Conservation (phyloP, 768 basidiomycete genomes). For the Lactarius evosmus region DNA sequence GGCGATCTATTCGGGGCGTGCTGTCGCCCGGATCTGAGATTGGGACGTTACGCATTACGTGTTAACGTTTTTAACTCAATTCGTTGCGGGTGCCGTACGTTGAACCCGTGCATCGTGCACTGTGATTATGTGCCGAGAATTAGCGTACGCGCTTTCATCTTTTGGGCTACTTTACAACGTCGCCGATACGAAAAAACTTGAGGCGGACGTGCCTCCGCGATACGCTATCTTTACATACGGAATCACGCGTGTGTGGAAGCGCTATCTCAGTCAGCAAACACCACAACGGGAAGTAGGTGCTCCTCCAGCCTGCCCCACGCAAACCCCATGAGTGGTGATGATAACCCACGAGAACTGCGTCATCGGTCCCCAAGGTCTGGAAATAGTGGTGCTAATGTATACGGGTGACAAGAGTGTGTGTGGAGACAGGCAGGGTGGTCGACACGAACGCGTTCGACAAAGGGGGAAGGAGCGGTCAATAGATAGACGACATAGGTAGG, state of each 20-base stretch:
- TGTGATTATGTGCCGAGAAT: not conserved
- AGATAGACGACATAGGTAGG: conserved; percentile 18
- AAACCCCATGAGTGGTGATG: conserved; percentile 21
- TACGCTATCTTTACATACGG: conserved; percentile 6
- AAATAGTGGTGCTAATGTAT: conserved; percentile 7
- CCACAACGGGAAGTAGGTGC: conserved; percentile 2
- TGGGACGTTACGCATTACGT: not conserved
- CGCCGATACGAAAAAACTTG: conserved; percentile 12
- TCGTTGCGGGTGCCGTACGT: not conserved
- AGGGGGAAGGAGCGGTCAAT: conserved; percentile 20
- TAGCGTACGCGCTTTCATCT: not conserved
- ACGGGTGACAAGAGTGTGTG: conserved; percentile 10
- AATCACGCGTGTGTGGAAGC: conserved; percentile 7
- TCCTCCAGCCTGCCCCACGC: conserved; percentile 14
- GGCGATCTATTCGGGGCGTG: not conserved
- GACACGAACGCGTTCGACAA: conserved; percentile 5
- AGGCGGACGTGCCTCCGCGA: conserved; percentile 12
- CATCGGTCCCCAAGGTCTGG: conserved; percentile 4
- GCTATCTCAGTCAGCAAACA: conserved; percentile 9
- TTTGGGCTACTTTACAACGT: conserved; percentile 11
- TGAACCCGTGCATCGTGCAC: conserved; percentile 12
- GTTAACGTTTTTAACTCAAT: conserved; percentile 19
- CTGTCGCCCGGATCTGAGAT: conserved; percentile 11
- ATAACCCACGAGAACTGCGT: conserved; percentile 19
- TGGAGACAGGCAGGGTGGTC: not conserved